Evolutionary conservation across 306 rosid species (phyloP), one percentile per base, ranked within the genome.

Genomic region (Begonia peltatifolia): DNA sequence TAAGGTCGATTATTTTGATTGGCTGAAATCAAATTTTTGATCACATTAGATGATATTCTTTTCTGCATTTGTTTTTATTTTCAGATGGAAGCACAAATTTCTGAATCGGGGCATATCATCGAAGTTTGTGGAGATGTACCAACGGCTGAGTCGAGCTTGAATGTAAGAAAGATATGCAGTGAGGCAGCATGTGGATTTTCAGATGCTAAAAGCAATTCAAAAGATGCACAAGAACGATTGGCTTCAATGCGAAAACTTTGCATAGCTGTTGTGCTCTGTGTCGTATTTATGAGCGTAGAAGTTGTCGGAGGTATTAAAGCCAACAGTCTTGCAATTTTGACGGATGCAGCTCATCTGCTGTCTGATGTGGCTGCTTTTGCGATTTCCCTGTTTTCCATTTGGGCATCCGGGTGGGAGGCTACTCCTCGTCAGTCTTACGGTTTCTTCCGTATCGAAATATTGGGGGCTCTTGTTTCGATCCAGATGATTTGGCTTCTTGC

Each of bases 401-500:
- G 84, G 84, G 84, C 84, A 30, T 56, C 84, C 0, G 84, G 84
- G 38, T 78, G 84, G 84, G 84, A 78, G 63, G 80, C 80, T 47
- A 78, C 70, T 41, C 84, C 80, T 6, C 84, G 84, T 16, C 84
- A 78, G 30, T 71, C 84, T 5, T 78, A 78, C n/a, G 84, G 84
- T 17, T 78, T 78, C 68, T 78, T 74, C 51, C 62, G 84, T 44
- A 78, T 78, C 22, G 84, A 78, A 59, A 78, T 78, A 23, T 56
- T 78, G 5, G 84, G 84, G 23, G 77, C 84, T 22, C 84, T 78
- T 41, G 78, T 78, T 62, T 78, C 84, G 16, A 78, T 78, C 42
- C 84, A 78, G 61, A 78, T 78, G 84, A 78, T 78, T 36, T 78
- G 84, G 84, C 84, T 78, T 65, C 84, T 78, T 58, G 77, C 84